Base-by-base conservation (phyloP, 805 yeast species). In the Yamadazyma kitorensis region DNA sequence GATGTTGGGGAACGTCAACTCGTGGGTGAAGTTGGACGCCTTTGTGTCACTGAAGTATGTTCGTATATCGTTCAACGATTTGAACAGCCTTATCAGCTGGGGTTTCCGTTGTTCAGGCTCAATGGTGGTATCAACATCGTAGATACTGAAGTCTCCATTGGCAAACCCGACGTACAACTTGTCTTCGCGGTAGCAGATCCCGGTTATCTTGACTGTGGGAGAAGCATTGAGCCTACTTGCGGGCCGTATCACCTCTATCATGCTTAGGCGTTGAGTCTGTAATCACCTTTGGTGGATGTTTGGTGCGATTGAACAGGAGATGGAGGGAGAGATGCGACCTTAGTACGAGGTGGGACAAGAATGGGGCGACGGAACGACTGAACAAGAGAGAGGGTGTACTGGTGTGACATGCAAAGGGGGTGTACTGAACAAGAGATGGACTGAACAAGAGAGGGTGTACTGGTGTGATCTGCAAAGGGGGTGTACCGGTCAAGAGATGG, bases 191-290 rank as follows among this genome's bases (percentile, higher is more conserved):
- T 46, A 45, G 31, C 44, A 48, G 0, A 61, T 40, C 1, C 64
- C 50, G 7, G 64, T 40, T 5, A 59, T 48, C 37, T 44, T 51
- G 19, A 41, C 22, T 11, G 33, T 32, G 4, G 41, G 19, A 4
- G 61, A 48, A 17, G 64, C 43, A 46, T 52, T 59, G 36, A 61
- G 51, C 44, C 67, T 49, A 33, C 52, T 60, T 28, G 49, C 45
- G 19, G 71, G 70, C 43, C 61, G 57, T 37, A 66, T 45, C 19
- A 66, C 52, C 36, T 65, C 64, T 32, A 64, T 54, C n/a, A n/a
- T n/a, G n/a, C n/a, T n/a, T n/a, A n/a, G n/a, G n/a, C n/a, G n/a
- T n/a, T n/a, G n/a, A n/a, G n/a, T n/a, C n/a, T n/a, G n/a, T n/a
- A n/a, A n/a, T n/a, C n/a, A n/a, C n/a, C n/a, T n/a, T n/a, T n/a